Evolutionary conservation across 2,329 filamentous ascomycete species (phyloP).

Genomic region (Ceratocystis huliohia): DNA sequence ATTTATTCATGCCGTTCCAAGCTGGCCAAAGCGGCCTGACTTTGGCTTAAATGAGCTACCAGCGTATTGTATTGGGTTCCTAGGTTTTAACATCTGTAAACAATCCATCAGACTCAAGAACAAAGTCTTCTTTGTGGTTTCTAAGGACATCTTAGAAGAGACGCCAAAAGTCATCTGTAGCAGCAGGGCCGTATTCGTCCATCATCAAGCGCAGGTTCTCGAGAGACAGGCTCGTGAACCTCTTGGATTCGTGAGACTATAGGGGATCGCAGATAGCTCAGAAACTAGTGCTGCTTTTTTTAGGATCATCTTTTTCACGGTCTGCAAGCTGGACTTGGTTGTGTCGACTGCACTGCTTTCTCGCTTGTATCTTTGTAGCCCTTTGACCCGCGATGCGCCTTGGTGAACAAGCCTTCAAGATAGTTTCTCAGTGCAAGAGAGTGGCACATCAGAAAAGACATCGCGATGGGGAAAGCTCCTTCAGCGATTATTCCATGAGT

Average conservation of each 20-base stretch:
- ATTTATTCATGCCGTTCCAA: conserved; percentile 50
- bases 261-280: not conserved
- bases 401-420: conserved; percentile 54
- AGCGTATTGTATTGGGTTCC: not conserved
- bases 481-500: too few species aligned
- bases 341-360: conserved; percentile 51
- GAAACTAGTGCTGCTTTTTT: not conserved
- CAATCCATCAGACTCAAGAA: conserved; percentile 67
- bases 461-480: too few species aligned
- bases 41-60: conserved; percentile 68
- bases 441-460: conserved; percentile 21
- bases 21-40: conserved; percentile 64
- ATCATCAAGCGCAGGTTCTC: conserved; percentile 59
- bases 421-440: conserved; percentile 56
- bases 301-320: conserved; percentile 42
- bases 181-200: conserved; percentile 37
- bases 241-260: conserved; percentile 59
- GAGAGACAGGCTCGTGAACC: conserved; percentile 69
- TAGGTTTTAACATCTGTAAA: conserved; percentile 47
- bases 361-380: conserved; percentile 50
- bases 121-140: conserved; percentile 60
- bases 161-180: conserved; percentile 43
- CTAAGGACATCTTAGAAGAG: conserved; percentile 57
- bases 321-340: conserved; percentile 57
- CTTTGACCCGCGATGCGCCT: conserved; percentile 44